Conservation (phyloP, 805 yeast species). For the Wickerhamomyces mucosus region DNA sequence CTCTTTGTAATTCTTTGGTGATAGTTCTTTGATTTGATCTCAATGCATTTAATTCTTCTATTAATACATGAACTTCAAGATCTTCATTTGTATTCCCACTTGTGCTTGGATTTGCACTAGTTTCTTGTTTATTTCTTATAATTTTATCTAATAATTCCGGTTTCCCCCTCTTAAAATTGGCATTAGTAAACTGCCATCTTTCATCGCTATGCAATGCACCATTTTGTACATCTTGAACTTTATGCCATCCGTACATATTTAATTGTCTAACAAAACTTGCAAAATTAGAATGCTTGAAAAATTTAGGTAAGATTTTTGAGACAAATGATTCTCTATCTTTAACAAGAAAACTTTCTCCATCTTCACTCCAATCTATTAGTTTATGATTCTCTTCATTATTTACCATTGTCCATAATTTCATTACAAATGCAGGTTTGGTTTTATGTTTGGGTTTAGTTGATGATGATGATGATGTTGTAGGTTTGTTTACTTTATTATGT, state of each 20-base stretch:
- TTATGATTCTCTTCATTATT: constrained; percentile 65
- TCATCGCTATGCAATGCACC: constrained; percentile 73
- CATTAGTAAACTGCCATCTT: constrained; percentile 81
- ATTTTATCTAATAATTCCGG: constrained; percentile 83
- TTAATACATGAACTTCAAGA: constrained; percentile 25
- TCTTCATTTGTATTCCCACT: constrained; percentile 4
- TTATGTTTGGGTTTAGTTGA: constrained; percentile 22
- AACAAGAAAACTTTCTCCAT: constrained; percentile 82
- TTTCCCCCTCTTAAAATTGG: constrained; percentile 63
- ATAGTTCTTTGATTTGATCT: constrained; percentile 73
- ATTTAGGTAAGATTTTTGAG: constrained; percentile 75
- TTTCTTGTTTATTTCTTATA: constrained; percentile 53
- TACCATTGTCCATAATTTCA: constrained; percentile 93
- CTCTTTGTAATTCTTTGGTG: constrained; percentile 74
- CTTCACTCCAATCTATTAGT: constrained; percentile 75
- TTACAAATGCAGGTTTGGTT: constrained; percentile 80
- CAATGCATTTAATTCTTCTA: constrained; percentile 37
- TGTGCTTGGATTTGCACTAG: constrained; percentile 5
- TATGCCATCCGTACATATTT: constrained; percentile 99
- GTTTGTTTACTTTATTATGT: not conserved
- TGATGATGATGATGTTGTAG: not conserved
- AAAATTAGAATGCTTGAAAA: constrained; percentile 91
- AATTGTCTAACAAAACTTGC: constrained; percentile 93
- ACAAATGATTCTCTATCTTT: constrained; percentile 75
- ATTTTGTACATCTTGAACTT: constrained; percentile 82